phyloP scores from a whole-genome alignment of 768 basidiomycete species.

The Neoboletus magnificus region DNA sequence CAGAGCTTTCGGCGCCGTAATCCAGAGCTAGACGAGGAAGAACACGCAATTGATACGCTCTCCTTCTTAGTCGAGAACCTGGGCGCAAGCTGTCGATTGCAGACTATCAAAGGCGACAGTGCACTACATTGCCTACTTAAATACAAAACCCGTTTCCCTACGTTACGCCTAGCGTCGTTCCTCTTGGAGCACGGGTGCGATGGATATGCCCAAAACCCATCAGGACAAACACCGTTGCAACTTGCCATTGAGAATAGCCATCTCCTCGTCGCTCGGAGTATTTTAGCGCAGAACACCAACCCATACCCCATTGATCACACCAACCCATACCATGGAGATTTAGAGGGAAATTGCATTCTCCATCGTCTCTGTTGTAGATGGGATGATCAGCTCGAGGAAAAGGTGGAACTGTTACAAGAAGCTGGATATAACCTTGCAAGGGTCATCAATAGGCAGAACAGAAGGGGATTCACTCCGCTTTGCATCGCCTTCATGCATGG shows the following conservation, averaged over 20 bases:
- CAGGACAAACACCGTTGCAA: neutral
- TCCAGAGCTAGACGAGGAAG: too few species aligned
- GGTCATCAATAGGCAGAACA: neutral
- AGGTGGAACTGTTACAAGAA: neutral
- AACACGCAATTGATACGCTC: neutral
- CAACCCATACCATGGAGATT: neutral
- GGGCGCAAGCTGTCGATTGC: neutral
- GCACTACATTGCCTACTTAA: neutral
- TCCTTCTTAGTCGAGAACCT: neutral
- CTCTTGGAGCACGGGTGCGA: neutral
- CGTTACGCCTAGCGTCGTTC: neutral
- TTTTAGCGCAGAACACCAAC: neutral
- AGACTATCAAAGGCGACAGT: neutral
- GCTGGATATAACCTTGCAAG: neutral
- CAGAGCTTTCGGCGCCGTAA: too few species aligned
- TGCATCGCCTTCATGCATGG: neutral
- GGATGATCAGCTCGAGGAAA: neutral
- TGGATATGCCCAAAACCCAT: neutral
- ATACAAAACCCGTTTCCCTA: too few species aligned
- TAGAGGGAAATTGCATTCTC: neutral
- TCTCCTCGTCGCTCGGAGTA: neutral
- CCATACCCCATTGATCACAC: neutral
- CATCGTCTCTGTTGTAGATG: neutral
- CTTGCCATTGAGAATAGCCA: neutral
- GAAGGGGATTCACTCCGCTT: neutral